Evolutionary conservation across 495 filamentous ascomycete species (phyloP).

Genomic region (Aspergillus leporis): DNA sequence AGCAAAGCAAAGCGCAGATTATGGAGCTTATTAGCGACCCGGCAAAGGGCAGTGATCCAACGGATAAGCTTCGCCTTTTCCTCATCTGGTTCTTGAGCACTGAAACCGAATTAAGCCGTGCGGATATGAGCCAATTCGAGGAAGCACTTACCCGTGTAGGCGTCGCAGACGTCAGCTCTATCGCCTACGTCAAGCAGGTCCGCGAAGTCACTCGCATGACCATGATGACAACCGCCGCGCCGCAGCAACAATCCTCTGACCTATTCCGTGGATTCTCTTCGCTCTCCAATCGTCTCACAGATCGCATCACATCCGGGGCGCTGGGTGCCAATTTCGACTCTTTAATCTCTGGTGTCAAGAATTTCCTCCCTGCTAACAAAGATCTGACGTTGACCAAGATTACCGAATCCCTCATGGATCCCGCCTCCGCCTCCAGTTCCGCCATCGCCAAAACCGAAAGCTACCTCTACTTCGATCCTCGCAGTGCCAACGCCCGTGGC

Average conservation of each 20-base stretch:
- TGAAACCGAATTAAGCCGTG: slow-evolving; percentile 79
- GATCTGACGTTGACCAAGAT: slow-evolving; percentile 98
- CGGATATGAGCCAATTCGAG: slow-evolving; percentile 85
- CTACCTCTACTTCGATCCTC: slow-evolving; percentile 98
- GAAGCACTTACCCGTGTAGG: slow-evolving; percentile 76
- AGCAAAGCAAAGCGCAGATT: slow-evolving; percentile 87
- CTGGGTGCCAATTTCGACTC: slow-evolving; percentile 90
- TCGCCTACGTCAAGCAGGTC: slow-evolving; percentile 88
- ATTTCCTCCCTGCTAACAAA: slow-evolving; percentile 92
- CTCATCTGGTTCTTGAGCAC: slow-evolving; percentile 98
- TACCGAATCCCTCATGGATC: slow-evolving; percentile 98
- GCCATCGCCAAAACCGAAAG: slow-evolving; percentile 96
- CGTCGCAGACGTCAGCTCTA: slow-evolving; percentile 66
- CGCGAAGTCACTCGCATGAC: slow-evolving; percentile 97
- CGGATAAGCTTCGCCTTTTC: slow-evolving; percentile 90
- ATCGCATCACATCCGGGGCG: slow-evolving; percentile 88
- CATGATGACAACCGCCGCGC: slow-evolving; percentile 88
- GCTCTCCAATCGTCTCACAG: slow-evolving; percentile 87
- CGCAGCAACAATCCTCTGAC: slow-evolving; percentile 63
- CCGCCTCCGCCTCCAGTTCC: slow-evolving; percentile 78
- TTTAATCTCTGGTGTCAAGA: slow-evolving; percentile 97
- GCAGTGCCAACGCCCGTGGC: slow-evolving; percentile 87
- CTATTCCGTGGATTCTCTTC: slow-evolving; percentile 87
- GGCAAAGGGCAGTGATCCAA: slow-evolving; percentile 77
- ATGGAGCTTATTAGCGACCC: slow-evolving; percentile 81